A percentile compares a stretch with the other conserved stretches of the same genome.
phyloP scores from a whole-genome alignment of 1,139 yeast genomes.

The Scheffersomyces quercinus region DNA sequence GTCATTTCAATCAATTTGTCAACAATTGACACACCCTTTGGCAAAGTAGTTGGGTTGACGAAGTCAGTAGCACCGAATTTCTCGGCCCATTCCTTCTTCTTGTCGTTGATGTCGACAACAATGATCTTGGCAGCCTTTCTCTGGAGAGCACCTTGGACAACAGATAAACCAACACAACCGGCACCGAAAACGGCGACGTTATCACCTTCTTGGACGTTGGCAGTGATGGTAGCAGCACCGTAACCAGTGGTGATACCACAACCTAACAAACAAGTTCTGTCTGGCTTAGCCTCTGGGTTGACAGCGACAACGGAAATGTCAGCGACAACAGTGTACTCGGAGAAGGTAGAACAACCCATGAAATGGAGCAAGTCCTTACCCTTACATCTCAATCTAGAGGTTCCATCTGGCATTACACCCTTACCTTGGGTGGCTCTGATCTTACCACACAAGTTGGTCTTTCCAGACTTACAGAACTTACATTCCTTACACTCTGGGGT shows the following conservation, averaged over 20 bases:
- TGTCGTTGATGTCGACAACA: conserved; percentile 83
- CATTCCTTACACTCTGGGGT: conserved; percentile 96
- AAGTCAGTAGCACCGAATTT: conserved; percentile 96
- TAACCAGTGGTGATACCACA: conserved; percentile 99
- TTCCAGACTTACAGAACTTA: conserved; percentile 92
- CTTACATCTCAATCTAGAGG: conserved; percentile 79
- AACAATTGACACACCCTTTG: conserved; percentile 75
- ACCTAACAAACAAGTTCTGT: conserved; percentile 88
- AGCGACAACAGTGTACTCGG: conserved; percentile 96
- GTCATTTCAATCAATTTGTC: conserved; percentile 84
- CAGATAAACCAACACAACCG: conserved; percentile 95
- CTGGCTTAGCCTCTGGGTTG: conserved; percentile 78
- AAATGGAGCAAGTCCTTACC: conserved; percentile 86
- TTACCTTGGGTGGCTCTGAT: conserved; percentile 91
- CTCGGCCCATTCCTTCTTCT: conserved; percentile 80
- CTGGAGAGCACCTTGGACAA: conserved; percentile 88
- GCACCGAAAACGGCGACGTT: conserved; percentile 96
- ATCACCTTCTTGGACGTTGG: conserved; percentile 88
- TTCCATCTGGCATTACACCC: conserved; percentile 96
- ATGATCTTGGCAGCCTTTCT: conserved; percentile 82
- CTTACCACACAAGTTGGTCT: conserved; percentile 90
- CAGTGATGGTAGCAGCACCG: conserved; percentile 96
- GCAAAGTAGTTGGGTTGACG: conserved; percentile 76
- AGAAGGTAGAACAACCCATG: conserved; percentile 97
- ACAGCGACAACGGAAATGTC: conserved; percentile 97